These are phyloP conservation scores for Ormosia emarginata DNA, from an alignment of 306 rosid genomes.

Conservation along the genomic window DNA sequence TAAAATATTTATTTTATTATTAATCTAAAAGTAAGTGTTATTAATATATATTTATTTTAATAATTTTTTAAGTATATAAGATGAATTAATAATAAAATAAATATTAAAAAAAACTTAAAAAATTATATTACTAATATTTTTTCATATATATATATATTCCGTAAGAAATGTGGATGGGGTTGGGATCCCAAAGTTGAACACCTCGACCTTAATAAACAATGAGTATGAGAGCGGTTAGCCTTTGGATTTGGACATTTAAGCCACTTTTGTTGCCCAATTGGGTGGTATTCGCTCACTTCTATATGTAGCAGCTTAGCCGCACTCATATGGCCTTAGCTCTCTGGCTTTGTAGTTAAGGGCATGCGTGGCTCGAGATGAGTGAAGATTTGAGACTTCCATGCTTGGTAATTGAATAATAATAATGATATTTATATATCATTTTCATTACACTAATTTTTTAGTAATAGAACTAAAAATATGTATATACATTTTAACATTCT, in stretches of 20 bases:
- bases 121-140: too few relatives aligned
- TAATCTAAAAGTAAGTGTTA: too few relatives aligned
- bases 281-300: slow-evolving; percentile 44
- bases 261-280: slow-evolving; percentile 56
- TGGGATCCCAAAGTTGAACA: slow-evolving; percentile 72
- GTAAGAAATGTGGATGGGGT: slow-evolving; percentile 20
- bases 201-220: slow-evolving; percentile 53
- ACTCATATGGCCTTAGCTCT: slow-evolving; percentile 27
- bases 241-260: slow-evolving; percentile 47
- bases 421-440: too few relatives aligned
- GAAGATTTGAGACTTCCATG: slow-evolving; percentile 24
- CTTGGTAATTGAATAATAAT: neutral
- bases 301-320: slow-evolving; percentile 36
- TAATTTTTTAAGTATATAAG: too few relatives aligned
- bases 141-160: neutral
- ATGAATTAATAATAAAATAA: too few relatives aligned
- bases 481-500: too few relatives aligned
- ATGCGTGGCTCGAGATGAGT: slow-evolving; percentile 86
- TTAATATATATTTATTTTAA: too few relatives aligned
- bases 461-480: too few relatives aligned
- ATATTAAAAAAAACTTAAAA: too few relatives aligned
- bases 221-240: slow-evolving; percentile 38
- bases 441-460: too few relatives aligned
- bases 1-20: too few relatives aligned
- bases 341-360: slow-evolving; percentile 31